These are phyloP conservation scores for Linnemannia exigua DNA, from an alignment of 192 early-diverging fungal genomes.

Conservation along the genomic window DNA sequence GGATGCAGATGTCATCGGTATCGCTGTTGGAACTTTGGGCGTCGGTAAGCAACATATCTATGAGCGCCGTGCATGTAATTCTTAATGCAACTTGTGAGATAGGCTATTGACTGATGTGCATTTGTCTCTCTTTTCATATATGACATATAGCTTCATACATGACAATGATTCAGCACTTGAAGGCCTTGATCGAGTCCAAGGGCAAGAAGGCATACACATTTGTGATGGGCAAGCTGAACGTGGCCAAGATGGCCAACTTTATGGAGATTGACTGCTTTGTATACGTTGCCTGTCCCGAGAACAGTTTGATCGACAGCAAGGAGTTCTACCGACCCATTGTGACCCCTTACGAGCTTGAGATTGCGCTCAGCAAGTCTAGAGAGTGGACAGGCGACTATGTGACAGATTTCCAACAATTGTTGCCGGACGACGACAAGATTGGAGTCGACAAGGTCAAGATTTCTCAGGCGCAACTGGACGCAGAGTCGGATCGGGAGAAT, in stretches of 20 bases:
- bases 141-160: conserved; percentile 78
- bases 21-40: conserved; percentile 96
- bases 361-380: conserved; percentile 77
- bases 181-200: conserved; percentile 76
- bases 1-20: conserved; percentile 93
- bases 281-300: conserved; percentile 95
- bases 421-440: conserved; percentile 63
- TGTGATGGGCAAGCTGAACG: conserved; percentile 95
- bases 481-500: conserved; percentile 52
- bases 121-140: not conserved
- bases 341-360: conserved; percentile 92
- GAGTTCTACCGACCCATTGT: conserved; percentile 95
- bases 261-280: conserved; percentile 95
- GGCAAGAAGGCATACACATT: conserved; percentile 90
- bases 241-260: conserved; percentile 98
- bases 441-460: conserved; percentile 46
- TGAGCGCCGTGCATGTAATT: no score
- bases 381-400: conserved; percentile 84
- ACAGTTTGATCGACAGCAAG: conserved; percentile 89
- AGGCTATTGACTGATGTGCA: not conserved
- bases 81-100: no score
- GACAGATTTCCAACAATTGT: conserved; percentile 74
- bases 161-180: conserved; percentile 84
- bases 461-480: conserved; percentile 47
- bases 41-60: conserved; percentile 88